Evolutionary conservation across 108 stramenopile species (phyloP), one percentile per base, ranked within the genome.

Genomic region (Ochromonas danica): DNA sequence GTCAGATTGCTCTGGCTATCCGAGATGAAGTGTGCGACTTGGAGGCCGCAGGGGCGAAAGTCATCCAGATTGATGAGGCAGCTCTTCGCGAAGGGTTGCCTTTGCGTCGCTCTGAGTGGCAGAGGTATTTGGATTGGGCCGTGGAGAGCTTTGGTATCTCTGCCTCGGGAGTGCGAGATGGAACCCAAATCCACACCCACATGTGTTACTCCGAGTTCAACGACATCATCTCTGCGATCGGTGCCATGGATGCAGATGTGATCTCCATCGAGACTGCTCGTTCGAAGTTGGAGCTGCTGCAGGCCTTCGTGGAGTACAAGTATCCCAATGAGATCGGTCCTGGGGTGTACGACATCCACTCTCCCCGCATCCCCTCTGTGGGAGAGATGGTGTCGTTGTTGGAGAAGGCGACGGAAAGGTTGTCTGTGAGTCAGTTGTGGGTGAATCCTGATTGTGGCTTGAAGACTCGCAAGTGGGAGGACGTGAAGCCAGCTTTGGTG

Each of bases 181-280:
- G 75, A 43, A 90, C 89, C 28, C 89, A 89, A 67, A 90, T 91
- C 82, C 89, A 90, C 82, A 91, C 89, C 22, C 91, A 91, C 89
- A 90, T 91, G 89, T 91, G 91, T 84, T 91, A 91, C 85, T 91
- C 88, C 80, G 89, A 91, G 80, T 91, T 91, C 83, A 40, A 84
- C 30, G 90, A 90, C 71, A 87, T 86, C 84, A 87, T 90, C 88
- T 85, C 81, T n/a, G 89, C 91, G 40, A 90, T 90, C 82, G 89
- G 88, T 80, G 71, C 82, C 39, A 70, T 91, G 43, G 91, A 91
- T 71, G 85, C 89, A 0, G 91, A 91, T 75, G 89, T 90, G 31
- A 89, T 89, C 83, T 89, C 89, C 45, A 91, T 91, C 82, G 91
- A 91, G 71, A 91, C 89, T 74, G 84, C 89, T 45, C 88, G 91